phyloP scores from a whole-genome alignment of 1,139 yeast genomes.

The Suhomyces guaymorum region DNA sequence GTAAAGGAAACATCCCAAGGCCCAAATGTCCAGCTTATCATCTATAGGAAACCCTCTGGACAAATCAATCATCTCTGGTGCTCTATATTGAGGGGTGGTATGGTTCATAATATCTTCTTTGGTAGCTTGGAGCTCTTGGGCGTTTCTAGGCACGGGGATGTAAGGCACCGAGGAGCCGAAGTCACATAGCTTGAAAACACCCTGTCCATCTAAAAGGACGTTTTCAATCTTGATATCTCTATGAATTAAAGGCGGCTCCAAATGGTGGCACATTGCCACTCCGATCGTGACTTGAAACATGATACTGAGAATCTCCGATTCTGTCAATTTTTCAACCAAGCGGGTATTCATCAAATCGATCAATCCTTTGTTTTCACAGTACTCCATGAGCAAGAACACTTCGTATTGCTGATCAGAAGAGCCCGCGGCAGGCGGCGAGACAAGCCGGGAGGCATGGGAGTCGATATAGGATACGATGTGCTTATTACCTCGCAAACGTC shows the following conservation, averaged over 20 bases:
- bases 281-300: slow-evolving; percentile 84
- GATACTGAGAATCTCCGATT: slow-evolving; percentile 77
- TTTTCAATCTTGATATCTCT: slow-evolving; percentile 95
- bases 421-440: slow-evolving; percentile 23
- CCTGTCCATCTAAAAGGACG: slow-evolving; percentile 73
- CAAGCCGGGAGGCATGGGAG: slow-evolving; percentile 93
- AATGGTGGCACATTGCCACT: slow-evolving; percentile 83
- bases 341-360: slow-evolving; percentile 95
- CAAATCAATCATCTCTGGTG: slow-evolving; percentile 96
- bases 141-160: slow-evolving; percentile 61
- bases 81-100: slow-evolving; percentile 95
- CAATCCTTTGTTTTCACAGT: slow-evolving; percentile 81
- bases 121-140: slow-evolving; percentile 64
- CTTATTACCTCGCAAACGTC: slow-evolving; percentile 71
- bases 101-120: slow-evolving; percentile 86
- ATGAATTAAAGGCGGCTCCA: slow-evolving; percentile 80
- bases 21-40: slow-evolving; percentile 97
- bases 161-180: slow-evolving; percentile 89
- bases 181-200: slow-evolving; percentile 82
- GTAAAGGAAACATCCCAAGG: slow-evolving; percentile 86
- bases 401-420: slow-evolving; percentile 59
- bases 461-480: slow-evolving; percentile 89
- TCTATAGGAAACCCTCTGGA: slow-evolving; percentile 84
- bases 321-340: slow-evolving; percentile 75
- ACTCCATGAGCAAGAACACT: slow-evolving; percentile 90